These are phyloP conservation scores for Metschnikowia reukaufii DNA, from an alignment of 805 yeast species.

Conservation along the genomic window DNA sequence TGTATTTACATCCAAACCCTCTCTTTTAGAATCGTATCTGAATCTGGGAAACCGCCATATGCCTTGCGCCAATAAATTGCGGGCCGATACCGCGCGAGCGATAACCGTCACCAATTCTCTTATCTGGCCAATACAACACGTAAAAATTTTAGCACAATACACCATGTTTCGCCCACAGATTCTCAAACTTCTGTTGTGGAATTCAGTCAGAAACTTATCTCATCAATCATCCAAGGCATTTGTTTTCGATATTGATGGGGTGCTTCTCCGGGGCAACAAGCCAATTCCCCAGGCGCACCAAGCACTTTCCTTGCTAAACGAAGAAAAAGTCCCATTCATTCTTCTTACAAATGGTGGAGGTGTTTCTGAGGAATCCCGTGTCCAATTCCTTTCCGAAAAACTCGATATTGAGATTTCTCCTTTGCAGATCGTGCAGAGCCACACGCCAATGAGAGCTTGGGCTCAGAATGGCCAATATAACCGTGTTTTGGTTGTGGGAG, in stretches of 20 bases:
- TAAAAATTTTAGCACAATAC: neutral
- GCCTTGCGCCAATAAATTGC: neutral
- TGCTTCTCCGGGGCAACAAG: constrained; percentile 68
- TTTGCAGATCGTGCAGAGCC: constrained; percentile 77
- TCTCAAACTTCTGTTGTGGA: neutral
- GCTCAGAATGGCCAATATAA: constrained; percentile 45
- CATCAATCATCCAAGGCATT: constrained; percentile 26
- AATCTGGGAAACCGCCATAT: too few species aligned
- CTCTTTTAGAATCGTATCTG: too few species aligned
- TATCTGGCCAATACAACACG: neutral
- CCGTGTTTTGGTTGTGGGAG: constrained; percentile 83
- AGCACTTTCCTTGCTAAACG: constrained; percentile 56
- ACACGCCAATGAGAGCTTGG: constrained; percentile 76
- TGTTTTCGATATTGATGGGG: constrained; percentile 77
- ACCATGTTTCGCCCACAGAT: neutral
- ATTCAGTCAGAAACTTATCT: neutral
- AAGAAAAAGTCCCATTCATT: constrained; percentile 68
- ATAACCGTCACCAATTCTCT: neutral
- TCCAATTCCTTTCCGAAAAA: constrained; percentile 47
- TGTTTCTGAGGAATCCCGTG: constrained; percentile 59
- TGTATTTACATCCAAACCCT: too few species aligned
- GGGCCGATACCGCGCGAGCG: constrained; percentile 1
- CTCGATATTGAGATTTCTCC: constrained; percentile 50
- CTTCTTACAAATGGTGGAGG: constrained; percentile 93
- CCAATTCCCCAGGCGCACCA: constrained; percentile 65